Evolutionary conservation across 2,329 filamentous ascomycete genomes (phyloP), one percentile per base, ranked within the genome.

Genomic region (Colletotrichum chrysophilum): DNA sequence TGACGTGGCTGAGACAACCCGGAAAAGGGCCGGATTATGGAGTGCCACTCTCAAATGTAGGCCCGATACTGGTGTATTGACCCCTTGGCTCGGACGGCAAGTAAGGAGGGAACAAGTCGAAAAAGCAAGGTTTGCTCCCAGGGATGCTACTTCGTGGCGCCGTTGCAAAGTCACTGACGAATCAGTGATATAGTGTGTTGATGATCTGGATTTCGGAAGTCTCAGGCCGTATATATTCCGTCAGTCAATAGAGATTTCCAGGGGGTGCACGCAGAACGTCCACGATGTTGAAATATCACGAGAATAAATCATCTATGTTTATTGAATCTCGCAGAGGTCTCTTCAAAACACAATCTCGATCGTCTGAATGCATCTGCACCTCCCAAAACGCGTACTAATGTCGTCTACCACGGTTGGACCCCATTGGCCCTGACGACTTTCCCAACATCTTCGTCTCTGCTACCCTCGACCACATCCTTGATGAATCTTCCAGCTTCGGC

Each of bases 181-280:
- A 13, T 21, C 14, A 0, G 9, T 48, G 9, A n/a, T 48, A 48
- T 0, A 13, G 4, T 12, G 10, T 48, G 10, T 48, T 48, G n/a
- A 21, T 48, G 43, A 48, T 48, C 43, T 12, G 43, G n/a, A 48
- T 21, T 48, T 48, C n/a, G 43, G 43, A 48, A 21, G n/a, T 48
- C 43, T 48, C n/a, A 48, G 10, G 10, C 3, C 43, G 18, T 43
- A 0, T 0, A 3, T 18, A 43, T 10, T n/a, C 8, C 1, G 18
- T 0, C 3, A 1, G 4, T 43, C 38, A 1, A n/a, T 43, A 0
- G 18, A 18, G 8, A 43, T 43, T 8, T 6, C 9, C 5, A 10
- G 1, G 3, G 5, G 18, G n/a, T 5, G n/a, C 43, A n/a, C 34
- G 34, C 34, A 36, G 14, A 36, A 36, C 34, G 34, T 16, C 34